Base-by-base conservation (phyloP, 2,329 filamentous ascomycete species). In the Gaeumannomyces tritici region DNA sequence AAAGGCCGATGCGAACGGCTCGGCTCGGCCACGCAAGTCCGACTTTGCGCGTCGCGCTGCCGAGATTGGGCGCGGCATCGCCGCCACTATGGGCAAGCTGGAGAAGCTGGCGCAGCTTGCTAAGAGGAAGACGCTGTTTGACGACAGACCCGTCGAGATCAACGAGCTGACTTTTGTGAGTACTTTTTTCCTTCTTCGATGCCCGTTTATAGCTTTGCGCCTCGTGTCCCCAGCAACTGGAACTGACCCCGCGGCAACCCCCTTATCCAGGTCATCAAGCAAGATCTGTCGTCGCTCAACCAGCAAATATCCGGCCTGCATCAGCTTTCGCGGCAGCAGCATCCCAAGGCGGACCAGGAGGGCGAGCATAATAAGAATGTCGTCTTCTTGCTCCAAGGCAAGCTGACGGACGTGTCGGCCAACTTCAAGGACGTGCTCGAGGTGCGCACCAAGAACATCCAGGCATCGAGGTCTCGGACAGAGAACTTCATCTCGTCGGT, bases 301-400 rank as follows among this genome's bases (percentile, higher is more conserved):
- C 87, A 91, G 67, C 90, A 96, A 72, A 98, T 98, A 69, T 89
- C 89, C 57, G 81, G 82, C 12, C 80, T 99, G n/a, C 90, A 96
- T 72, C 78, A 83, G 8, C 81, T 97, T 57, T 89, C 91, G 18
- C 84, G 87, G 62, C 84, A 90, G 64, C 88, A 93, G 74, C 89
- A 93, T 69, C 89, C 90, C 56, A 83, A 80, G 67, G 80, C 77
- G 66, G 85, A 84, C 68, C 93, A 97, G 72, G 91, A 96, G 75
- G 92, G 92, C 68, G 93, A 98, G 73, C 96, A 99, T 78, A 96
- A 96, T 80, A 96, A 96, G 76, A 97, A 98, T 72, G 95, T 98
- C 35, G 90, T 97, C 3, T 87, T 96, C 65, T 82, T 98, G 72
- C 79, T 98, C 24, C 92, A 97, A 76, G 91, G 91, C 65, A 95